These are phyloP conservation scores for Pilasporangium apinafurcum DNA, from an alignment of 352 stramenopile genomes.

Conservation along the genomic window DNA sequence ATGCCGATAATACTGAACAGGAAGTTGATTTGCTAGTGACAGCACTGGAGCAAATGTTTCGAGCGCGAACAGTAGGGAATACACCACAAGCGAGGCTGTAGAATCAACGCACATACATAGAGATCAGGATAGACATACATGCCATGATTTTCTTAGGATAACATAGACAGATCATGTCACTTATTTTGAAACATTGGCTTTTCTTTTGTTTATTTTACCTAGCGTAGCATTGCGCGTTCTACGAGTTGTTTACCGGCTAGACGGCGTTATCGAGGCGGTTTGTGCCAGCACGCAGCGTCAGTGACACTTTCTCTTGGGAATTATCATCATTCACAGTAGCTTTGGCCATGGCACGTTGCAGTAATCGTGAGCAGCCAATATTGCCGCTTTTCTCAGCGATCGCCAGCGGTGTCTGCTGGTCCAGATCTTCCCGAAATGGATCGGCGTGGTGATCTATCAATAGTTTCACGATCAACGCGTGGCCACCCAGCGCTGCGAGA, in stretches of 20 bases:
- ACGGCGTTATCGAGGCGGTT: constrained; percentile 63
- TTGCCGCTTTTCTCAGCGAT: constrained; percentile 74
- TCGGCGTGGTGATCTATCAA: constrained; percentile 75
- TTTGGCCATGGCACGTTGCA: constrained; percentile 79
- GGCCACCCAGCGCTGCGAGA: constrained; percentile 57
- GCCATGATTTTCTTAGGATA: no score
- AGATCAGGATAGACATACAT: no score
- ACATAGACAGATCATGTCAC: constrained; percentile 1
- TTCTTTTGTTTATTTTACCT: neutral
- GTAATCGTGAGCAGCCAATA: constrained; percentile 58
- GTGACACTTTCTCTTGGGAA: constrained; percentile 22
- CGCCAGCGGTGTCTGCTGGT: constrained; percentile 59
- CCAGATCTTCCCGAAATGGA: constrained; percentile 74
- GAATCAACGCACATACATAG: constrained; percentile 23
- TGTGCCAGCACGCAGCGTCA: constrained; percentile 56
- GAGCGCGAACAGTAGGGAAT: neutral
- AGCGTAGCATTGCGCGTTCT: no score
- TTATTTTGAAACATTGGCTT: no score
- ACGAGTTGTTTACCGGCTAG: no score
- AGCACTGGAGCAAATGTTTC: constrained; percentile 45
- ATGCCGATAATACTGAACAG: constrained; percentile 89
- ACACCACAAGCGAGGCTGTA: constrained; percentile 3
- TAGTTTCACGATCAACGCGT: constrained; percentile 76
- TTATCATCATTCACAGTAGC: constrained; percentile 37
- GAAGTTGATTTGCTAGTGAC: constrained; percentile 78